Evolutionary conservation across 306 rosid genomes (phyloP).

Genomic region (Fragaria ananassa): DNA sequence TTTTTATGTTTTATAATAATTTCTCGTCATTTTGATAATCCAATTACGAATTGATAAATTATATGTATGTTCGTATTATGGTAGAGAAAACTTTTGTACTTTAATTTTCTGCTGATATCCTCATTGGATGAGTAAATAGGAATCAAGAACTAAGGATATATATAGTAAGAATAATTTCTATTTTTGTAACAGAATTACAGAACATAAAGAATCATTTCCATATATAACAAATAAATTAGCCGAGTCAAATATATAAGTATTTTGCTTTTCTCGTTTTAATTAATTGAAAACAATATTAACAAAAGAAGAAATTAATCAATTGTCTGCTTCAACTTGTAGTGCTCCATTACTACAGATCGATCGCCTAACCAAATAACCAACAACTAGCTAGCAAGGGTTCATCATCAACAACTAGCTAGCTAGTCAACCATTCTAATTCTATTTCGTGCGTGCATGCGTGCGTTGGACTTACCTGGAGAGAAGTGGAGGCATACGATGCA

Average conservation of each 20-base stretch:
- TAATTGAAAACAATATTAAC: background rate
- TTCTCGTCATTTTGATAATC: too few species aligned
- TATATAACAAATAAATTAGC: background rate
- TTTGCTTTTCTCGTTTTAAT: background rate
- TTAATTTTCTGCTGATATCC: background rate
- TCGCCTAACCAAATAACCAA: background rate
- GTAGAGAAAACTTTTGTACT: too few species aligned
- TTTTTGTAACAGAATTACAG: too few species aligned
- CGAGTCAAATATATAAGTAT: background rate
- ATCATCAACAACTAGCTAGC: background rate
- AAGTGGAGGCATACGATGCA: background rate
- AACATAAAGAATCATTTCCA: background rate
- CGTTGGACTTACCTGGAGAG: background rate
- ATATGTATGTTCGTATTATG: too few species aligned
- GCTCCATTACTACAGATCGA: too few species aligned
- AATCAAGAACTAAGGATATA: too few species aligned
- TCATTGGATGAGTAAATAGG: too few species aligned
- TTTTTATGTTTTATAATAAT: too few species aligned
- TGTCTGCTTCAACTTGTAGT: background rate
- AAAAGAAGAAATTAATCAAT: background rate
- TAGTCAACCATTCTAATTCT: background rate
- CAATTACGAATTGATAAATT: too few species aligned
- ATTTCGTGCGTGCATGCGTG: background rate
- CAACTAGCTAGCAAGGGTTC: too few species aligned
- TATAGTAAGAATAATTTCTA: too few species aligned